These are phyloP conservation scores for Aureobasidium pullulans DNA, from an alignment of 2,329 filamentous ascomycete genomes.

Conservation along the genomic window DNA sequence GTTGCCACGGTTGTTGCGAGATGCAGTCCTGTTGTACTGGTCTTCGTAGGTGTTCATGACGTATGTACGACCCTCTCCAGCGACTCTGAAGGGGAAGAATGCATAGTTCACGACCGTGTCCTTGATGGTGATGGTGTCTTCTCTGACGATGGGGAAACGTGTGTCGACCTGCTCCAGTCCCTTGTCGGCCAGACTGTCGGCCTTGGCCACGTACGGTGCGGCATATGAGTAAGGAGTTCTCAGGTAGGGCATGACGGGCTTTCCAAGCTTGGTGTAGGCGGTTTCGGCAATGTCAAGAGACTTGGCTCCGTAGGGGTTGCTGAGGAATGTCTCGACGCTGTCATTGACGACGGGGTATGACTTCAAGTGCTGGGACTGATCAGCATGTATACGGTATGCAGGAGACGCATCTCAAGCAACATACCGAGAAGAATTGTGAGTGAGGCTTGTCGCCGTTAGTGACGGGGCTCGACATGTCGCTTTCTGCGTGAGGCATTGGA, in stretches of 20 bases:
- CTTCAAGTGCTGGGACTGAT: conserved; percentile 64
- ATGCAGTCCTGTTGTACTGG: conserved; percentile 31
- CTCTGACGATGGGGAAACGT: conserved; percentile 52
- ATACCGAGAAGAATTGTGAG: conserved; percentile 37
- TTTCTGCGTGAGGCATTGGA: conserved; percentile 42
- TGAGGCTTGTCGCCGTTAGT: conserved; percentile 45
- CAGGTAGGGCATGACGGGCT: conserved; percentile 71
- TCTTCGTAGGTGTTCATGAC: conserved; percentile 27
- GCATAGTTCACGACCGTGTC: conserved; percentile 56
- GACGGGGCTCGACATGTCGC: conserved; percentile 36
- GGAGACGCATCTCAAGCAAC: background rate
- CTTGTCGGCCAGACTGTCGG: conserved; percentile 60
- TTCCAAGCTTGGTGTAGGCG: conserved; percentile 68
- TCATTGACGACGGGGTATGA: conserved; percentile 80
- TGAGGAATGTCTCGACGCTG: conserved; percentile 68
- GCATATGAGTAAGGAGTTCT: conserved; percentile 73
- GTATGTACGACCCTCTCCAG: conserved; percentile 22
- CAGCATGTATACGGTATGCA: background rate
- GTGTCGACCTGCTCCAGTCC: conserved; percentile 40
- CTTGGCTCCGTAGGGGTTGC: conserved; percentile 75
- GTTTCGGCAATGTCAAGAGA: conserved; percentile 68
- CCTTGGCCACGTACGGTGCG: conserved; percentile 75
- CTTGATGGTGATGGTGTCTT: conserved; percentile 45
- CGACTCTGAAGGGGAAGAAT: conserved; percentile 41
- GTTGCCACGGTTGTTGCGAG: conserved; percentile 24